Base-by-base conservation (phyloP, 1,284 basidiomycete genomes). In the Moniliophthora roreri region DNA sequence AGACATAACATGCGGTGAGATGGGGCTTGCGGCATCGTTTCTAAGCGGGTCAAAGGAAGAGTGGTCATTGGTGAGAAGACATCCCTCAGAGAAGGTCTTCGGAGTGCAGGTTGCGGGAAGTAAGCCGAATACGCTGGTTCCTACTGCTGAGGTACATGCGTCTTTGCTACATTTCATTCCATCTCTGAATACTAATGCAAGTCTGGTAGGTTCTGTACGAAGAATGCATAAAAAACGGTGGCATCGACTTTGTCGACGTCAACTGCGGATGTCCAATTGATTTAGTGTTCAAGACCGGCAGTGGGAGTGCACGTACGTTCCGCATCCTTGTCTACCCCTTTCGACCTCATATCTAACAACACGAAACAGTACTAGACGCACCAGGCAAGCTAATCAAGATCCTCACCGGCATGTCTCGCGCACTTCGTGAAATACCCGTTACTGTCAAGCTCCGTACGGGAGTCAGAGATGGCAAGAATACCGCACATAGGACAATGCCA, bases 231-330 rank as follows among this genome's bases (percentile, higher is more conserved):
- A 32, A 32, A 32, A 32, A 32, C 28, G 73, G 76, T 9, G 80
- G 82, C 20, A 70, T 96, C 24, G 93, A 97, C 66, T 97, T 96
- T 65, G 91, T 96, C 10, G 96, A 99, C 63, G 74, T 98, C 61
- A 99, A 99, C 67, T 93, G 93, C 69, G 96, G 96, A 3, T 98
- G 96, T 69, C 96, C 96, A 2, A 98, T 98, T 60, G 96, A 99
- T 69, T 76, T 99, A 44, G 91, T 99, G 1, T 98, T 95, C 74
- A 91, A 91, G 65, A 83, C 84, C 21, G 95, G 95, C 0, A 94
- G 91, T 47, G 95, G 95, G 0, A 93, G 89, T 57, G 95, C 94
- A 10, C 67, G 93, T 91, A 60, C 50, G 87, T 78, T 50, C 37
- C 46, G 50, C 16, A 13, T 24, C 16, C 3, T 21, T 24, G 13